phyloP scores from a whole-genome alignment of 352 stramenopile genomes.

The Stramenopiles sp. region DNA sequence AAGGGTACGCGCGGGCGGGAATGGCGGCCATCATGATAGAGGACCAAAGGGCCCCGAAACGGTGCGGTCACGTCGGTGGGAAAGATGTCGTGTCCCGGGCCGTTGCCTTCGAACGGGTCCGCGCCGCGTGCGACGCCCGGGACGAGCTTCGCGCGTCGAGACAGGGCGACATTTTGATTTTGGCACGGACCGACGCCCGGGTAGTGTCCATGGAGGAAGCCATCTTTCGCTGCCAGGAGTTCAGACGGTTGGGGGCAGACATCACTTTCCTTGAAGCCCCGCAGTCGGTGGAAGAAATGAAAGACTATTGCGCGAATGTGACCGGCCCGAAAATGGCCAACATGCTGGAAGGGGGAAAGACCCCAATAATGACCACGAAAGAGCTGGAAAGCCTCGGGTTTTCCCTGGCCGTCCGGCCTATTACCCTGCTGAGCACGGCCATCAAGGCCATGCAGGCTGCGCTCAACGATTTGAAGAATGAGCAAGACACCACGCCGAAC shows the following conservation, averaged over 20 bases:
- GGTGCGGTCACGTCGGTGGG: constrained; percentile 68
- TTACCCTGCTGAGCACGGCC: constrained; percentile 70
- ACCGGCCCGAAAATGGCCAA: constrained; percentile 74
- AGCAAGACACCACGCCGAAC: constrained; percentile 42
- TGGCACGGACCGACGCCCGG: constrained; percentile 74
- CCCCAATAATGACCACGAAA: constrained; percentile 57
- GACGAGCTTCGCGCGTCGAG: no score
- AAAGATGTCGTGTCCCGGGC: constrained; percentile 61
- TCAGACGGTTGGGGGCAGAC: constrained; percentile 64
- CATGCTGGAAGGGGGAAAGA: constrained; percentile 77
- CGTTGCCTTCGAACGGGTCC: constrained; percentile 55
- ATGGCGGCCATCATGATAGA: constrained; percentile 83
- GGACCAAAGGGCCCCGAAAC: constrained; percentile 72
- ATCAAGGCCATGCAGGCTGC: constrained; percentile 74
- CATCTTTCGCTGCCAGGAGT: constrained; percentile 67
- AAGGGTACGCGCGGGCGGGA: constrained; percentile 56
- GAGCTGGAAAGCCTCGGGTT: constrained; percentile 73
- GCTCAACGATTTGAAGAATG: constrained; percentile 50
- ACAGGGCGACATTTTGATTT: constrained; percentile 78
- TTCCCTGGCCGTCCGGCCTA: constrained; percentile 70
- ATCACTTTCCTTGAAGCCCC: constrained; percentile 83
- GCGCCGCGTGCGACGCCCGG: constrained; percentile 64
- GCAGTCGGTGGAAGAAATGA: constrained; percentile 46
- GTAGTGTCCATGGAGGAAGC: constrained; percentile 68
- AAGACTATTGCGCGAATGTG: constrained; percentile 61